Base-by-base conservation (phyloP, 2,329 filamentous ascomycete species). In the Penicillium sumatraense region DNA sequence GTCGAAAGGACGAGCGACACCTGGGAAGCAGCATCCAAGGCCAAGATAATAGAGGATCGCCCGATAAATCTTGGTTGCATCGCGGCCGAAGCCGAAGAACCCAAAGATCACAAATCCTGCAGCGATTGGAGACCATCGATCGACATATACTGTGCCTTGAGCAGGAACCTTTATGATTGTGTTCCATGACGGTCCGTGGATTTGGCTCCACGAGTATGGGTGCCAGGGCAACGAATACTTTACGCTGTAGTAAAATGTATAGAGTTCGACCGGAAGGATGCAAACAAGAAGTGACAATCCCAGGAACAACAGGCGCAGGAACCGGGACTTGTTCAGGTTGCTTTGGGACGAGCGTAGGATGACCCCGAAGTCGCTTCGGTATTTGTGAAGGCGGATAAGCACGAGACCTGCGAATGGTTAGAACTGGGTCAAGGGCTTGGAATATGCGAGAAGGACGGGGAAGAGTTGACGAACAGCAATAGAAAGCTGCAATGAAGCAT, bases 61-160 rank as follows among this genome's bases (percentile, higher is more conserved):
- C 49, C 75, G 75, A 65, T 87, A 88, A 70, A 84, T 81, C 21
- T 75, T 73, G 3, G 76, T 73, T 0, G 86, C 86, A 63, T 89
- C 87, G 23, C 75, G 76, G 26, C 86, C 87, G 14, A 86, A 80
- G 8, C 87, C 87, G 60, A 89, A 89, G 63, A 87, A 83, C n/a
- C 82, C 49, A 65, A 89, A 89, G 11, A 85, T 71, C 23, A 86
- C 54, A 55, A 83, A 79, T 0, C 82, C 83, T 3, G 80, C 75
- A 0, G 66, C 77, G 9, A 88, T 73, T 44, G 82, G 79, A 18
- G 83, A 76, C 83, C 84, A 89, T 26, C 81, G 79, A 64, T 87
- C 83, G 56, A 81, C 81, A 40, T 76, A 68, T 35, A 83, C 72
- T 2, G 59, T 9, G 31, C 82, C 79, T 36, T 72, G 33, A 20